Evolutionary conservation across 768 basidiomycete genomes (phyloP), one percentile per base, ranked within the genome.

Genomic region (Phanerochaete sordida): DNA sequence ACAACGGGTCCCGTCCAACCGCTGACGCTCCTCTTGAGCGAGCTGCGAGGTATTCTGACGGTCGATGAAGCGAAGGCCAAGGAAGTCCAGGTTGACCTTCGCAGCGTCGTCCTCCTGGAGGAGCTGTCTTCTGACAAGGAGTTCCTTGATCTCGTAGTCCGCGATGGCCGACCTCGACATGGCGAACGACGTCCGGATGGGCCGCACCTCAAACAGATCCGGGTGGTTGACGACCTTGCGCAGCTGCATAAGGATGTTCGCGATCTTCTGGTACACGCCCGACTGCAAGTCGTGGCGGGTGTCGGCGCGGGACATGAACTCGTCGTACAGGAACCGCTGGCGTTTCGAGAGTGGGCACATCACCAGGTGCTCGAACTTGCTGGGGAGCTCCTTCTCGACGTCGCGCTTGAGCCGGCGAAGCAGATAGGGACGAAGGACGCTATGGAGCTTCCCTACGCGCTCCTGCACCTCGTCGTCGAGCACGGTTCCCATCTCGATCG

Each of bases 151-250:
- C 76, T 94, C 79, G 73, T 86, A 87, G 74, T 92, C 84, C 62
- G 84, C 92, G 62, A 84, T 81, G 57, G 81, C 92, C 59, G 87
- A 94, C 64, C 82, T 89, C 59, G 76, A 77, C 86, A 84, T 88
- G 4, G 81, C 85, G 71, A 88, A 92, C 26, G 83, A 93, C 55
- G 83, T 91, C 57, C 85, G 86, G 61, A 88, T 86, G 1, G 94
- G 91, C 66, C 94, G 88, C 53, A 91, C 86, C 72, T 95, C 91
- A 70, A 96, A 95, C 11, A 95, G 78, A 73, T 95, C 90, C 0
- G 95, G 96, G 72, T 98, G 94, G 57, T 92, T 95, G 77, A 93
- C 93, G 45, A 96, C 93, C 77, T 98, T 98, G 57, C 97, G 88
- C 3, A 98, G 81, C 71, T 99, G 97, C 97, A 98, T 99, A 61